Percentiles rank a stretch among this genome's conserved stretches.
Conservation (phyloP, 2,329 filamentous ascomycete genomes). For the Colletotrichum filicis region DNA sequence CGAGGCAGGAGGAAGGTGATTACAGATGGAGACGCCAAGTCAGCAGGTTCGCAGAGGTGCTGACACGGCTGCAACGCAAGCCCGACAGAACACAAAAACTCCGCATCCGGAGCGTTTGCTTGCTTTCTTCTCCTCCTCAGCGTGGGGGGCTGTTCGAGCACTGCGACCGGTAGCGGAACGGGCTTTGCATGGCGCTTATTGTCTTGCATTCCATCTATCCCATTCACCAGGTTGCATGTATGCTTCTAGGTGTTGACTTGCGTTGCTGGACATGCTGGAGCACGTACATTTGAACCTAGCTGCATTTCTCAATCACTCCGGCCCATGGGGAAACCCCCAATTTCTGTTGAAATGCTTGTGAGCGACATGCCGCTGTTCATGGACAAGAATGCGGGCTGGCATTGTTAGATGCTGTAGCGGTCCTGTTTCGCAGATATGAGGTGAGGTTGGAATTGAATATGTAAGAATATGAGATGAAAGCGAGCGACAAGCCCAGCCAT, state of each 20-base stretch:
- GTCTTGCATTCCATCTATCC: background rate
- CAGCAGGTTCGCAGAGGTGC: background rate
- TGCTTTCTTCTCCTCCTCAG: background rate
- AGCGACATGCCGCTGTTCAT: background rate
- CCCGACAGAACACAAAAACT: background rate
- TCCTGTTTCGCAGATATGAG: constrained; percentile 23
- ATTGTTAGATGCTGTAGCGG: background rate
- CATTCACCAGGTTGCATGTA: background rate
- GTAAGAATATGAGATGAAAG: background rate
- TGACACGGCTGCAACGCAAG: background rate
- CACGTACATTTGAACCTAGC: background rate
- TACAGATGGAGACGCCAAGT: background rate
- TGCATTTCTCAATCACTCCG: constrained; percentile 25
- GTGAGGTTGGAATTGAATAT: background rate
- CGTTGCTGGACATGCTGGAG: background rate
- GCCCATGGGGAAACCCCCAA: background rate
- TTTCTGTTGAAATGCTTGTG: constrained; percentile 17
- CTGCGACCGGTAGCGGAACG: background rate
- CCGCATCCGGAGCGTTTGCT: background rate
- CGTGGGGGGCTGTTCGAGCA: background rate
- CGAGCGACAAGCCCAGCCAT: background rate
- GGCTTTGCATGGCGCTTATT: background rate
- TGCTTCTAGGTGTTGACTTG: background rate
- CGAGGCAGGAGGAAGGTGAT: background rate
- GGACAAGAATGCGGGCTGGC: constrained; percentile 3